These are phyloP conservation scores for Cystobasidium onofrii DNA, from an alignment of 768 basidiomycete species.

Conservation along the genomic window DNA sequence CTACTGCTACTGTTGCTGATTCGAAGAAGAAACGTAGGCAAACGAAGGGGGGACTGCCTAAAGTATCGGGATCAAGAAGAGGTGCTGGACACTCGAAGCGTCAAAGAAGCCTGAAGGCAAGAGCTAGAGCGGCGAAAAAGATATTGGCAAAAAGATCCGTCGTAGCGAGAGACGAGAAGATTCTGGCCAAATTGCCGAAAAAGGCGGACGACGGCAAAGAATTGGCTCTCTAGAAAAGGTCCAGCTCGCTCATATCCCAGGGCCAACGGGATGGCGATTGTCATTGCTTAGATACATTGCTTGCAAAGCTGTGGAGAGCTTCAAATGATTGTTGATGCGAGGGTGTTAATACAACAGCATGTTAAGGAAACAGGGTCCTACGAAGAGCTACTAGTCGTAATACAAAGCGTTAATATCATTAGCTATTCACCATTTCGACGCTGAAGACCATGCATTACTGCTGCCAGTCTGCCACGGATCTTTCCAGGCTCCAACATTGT, in stretches of 20 bases:
- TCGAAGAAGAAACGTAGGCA: background rate
- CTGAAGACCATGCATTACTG: background rate
- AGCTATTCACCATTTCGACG: background rate
- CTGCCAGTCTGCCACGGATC: background rate
- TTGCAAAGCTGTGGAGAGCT: background rate
- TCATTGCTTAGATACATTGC: background rate
- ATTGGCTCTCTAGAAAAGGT: background rate
- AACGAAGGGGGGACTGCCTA: conserved; percentile 1
- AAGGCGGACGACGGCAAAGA: background rate
- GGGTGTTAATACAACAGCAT: background rate
- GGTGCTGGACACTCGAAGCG: conserved; percentile 12
- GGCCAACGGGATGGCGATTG: too few relatives aligned
- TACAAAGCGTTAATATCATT: too few relatives aligned
- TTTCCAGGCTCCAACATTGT: background rate
- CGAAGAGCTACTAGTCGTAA: background rate
- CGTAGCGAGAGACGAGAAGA: background rate
- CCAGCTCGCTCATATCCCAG: too few relatives aligned
- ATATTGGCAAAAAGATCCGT: background rate
- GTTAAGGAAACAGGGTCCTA: background rate
- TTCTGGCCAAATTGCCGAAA: background rate
- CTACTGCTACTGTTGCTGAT: background rate
- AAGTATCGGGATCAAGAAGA: conserved; percentile 22
- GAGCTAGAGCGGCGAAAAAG: conserved; percentile 17
- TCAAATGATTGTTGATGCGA: background rate
- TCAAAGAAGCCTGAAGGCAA: conserved; percentile 7